Base-by-base conservation (phyloP, 371 early-diverging fungal species). In the Actinomortierella ambigua region DNA sequence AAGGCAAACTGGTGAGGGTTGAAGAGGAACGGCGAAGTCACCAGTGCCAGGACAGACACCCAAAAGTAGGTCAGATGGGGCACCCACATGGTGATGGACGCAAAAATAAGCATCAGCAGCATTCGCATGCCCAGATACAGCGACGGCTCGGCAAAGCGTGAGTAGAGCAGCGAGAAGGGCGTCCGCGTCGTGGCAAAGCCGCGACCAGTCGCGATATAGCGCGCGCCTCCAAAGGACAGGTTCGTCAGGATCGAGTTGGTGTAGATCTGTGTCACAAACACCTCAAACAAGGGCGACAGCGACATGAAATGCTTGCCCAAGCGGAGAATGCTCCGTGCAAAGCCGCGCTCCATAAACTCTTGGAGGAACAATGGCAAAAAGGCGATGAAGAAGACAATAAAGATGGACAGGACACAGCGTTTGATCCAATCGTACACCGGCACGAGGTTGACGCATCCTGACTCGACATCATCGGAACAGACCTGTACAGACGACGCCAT, bases 241-340 rank as follows among this genome's bases (percentile, higher is more conserved):
- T 94, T 92, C 61, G 88, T 86, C 65, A 93, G 73, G 42, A 95
- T 87, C 51, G 93, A 87, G 76, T 92, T 87, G 53, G 92, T 85
- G 75, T 94, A 95, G 61, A 93, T 91, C 68, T 94, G 95, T 1
- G 95, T 94, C 20, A 91, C 91, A 81, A 95, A 90, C 22, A 94
- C 92, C 73, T 95, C 95, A 66, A 95, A 96, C 44, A 95, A 75
- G 4, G 93, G 94, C 4, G 93, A 91, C 20, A 95, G 77, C 22
- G 93, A 94, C 51, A 91, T 65, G 42, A 96, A 85, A 56, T 95
- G 95, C 61, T 90, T 90, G 23, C 88, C 89, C 27, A 95, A 81
- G 48, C 95, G 90, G 15, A 85, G 80, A 26, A 90, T 64, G 28
- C 92, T 89, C 27, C 90, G 83, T 29, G 82, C 78, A 55, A 95